Evolutionary conservation across 2,329 filamentous ascomycete genomes (phyloP).

Genomic region (Trichophyton equinum): DNA sequence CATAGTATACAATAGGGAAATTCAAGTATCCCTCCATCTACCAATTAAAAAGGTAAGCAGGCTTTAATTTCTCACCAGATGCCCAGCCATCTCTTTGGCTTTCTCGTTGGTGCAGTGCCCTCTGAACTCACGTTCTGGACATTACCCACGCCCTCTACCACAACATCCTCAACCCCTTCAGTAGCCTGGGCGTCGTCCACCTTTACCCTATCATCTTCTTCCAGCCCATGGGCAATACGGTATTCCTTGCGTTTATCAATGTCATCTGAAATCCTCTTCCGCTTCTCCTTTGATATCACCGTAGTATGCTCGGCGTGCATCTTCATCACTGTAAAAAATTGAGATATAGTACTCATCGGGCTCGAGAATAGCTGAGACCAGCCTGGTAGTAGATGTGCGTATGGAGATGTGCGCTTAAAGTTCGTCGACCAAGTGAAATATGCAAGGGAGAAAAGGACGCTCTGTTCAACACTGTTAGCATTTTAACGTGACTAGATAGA

Average conservation of each 20-base stretch:
- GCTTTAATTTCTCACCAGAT: conserved; percentile 49
- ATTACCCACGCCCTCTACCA: conserved; percentile 17
- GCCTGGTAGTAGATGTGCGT: conserved; percentile 62
- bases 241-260: conserved; percentile 76
- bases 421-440: conserved; percentile 62
- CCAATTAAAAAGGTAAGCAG: neutral
- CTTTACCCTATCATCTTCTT: conserved; percentile 35
- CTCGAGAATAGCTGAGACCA: conserved; percentile 55
- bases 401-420: conserved; percentile 68
- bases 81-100: conserved; percentile 67
- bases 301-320: conserved; percentile 64
- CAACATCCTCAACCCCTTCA: neutral
- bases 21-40: neutral
- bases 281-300: conserved; percentile 55
- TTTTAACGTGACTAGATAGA: neutral
- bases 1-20: neutral
- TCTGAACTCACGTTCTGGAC: conserved; percentile 11
- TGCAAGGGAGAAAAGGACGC: conserved; percentile 57
- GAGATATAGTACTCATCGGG: conserved; percentile 54
- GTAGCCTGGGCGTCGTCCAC: conserved; percentile 14
- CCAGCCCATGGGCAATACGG: conserved; percentile 72
- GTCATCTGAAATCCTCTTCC: conserved; percentile 66
- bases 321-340: conserved; percentile 58
- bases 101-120: conserved; percentile 34
- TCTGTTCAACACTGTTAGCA: conserved; percentile 29